Conservation (phyloP, 352 stramenopile species). For the Phytophthora pistaciae region DNA sequence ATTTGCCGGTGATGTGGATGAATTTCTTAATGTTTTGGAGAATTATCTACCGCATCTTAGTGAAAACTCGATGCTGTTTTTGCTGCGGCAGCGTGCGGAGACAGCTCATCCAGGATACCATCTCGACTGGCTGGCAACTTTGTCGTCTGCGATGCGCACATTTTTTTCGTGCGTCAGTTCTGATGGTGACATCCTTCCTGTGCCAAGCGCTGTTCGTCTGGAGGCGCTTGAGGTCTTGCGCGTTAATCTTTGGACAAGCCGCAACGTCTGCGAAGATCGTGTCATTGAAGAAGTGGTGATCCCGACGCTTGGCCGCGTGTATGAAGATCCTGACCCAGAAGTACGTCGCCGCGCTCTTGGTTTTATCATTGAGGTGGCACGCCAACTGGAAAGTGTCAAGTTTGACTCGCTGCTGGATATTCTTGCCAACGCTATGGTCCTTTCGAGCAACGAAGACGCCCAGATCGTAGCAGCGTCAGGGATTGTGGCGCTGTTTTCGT, state of each 20-base stretch:
- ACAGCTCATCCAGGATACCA: constrained; percentile 73
- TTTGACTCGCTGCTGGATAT: constrained; percentile 87
- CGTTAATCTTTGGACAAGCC: constrained; percentile 78
- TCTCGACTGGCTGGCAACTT: constrained; percentile 67
- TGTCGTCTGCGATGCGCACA: constrained; percentile 59
- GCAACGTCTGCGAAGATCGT: constrained; percentile 85
- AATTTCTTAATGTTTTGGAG: constrained; percentile 81
- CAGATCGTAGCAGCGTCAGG: constrained; percentile 67
- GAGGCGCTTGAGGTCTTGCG: constrained; percentile 77
- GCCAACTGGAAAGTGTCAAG: constrained; percentile 81
- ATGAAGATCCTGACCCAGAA: constrained; percentile 69
- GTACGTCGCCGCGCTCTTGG: constrained; percentile 69
- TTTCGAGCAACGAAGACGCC: constrained; percentile 74
- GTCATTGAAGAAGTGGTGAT: constrained; percentile 89
- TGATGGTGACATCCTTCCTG: constrained; percentile 40
- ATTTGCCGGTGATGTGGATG: constrained; percentile 75
- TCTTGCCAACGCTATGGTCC: constrained; percentile 69
- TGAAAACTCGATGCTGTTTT: constrained; percentile 61
- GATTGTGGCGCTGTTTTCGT: constrained; percentile 81
- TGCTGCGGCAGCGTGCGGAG: constrained; percentile 74
- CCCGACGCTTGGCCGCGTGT: constrained; percentile 70
- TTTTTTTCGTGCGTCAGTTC: constrained; percentile 64
- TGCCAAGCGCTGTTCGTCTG: constrained; percentile 63
- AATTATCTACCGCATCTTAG: constrained; percentile 76
- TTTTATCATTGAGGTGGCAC: constrained; percentile 74